Base-by-base conservation (phyloP, 306 rosid species). In the Medicago arabica region DNA sequence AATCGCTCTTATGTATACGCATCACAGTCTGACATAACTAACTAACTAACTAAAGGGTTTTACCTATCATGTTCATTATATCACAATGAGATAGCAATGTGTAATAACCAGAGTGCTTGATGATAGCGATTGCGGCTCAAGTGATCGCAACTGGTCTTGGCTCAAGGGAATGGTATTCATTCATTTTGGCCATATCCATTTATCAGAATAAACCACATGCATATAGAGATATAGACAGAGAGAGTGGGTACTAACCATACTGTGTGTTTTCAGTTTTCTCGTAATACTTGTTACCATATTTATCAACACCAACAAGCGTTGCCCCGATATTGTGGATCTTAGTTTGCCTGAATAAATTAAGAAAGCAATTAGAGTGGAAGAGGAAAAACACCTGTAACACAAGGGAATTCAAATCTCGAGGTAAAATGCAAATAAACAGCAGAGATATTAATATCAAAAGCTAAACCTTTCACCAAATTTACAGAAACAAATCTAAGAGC, bases 261-360 rank as follows among this genome's bases (percentile, higher is more conserved):
- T 89, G 97, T 46, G 43, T 58, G 75, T 85, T 76, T 71, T 83
- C 86, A 21, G 88, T 88, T 38, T 62, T 90, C 96, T 95, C 92
- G 55, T 86, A 95, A 72, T 95, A 95, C 86, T 92, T 92, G 82
- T 92, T 95, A 46, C 99, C 99, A 82, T 86, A 75, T 73, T 92
- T 88, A 86, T 95, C 99, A 81, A 92, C 91, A 78, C 99, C 98
- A 72, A 95, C 97, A 62, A 95, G 87, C 41, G 49, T 92, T 40
- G 96, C 98, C 74, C 97, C 96, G 44, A 96, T 90, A 76, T 89
- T 92, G 79, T 96, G 99, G 88, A 96, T 96, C 89, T 96, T 96
- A 63, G 99, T 96, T 87, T 92, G 98, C 87, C 99, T 96, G 47
- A 53, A 83, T 54, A 55, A 83, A 76, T 78, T 80, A 47, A 79